Evolutionary conservation across 176 grass and related monocot species (phyloP), one percentile per base, ranked within the genome.

Genomic region (Musa troglodytarum): DNA sequence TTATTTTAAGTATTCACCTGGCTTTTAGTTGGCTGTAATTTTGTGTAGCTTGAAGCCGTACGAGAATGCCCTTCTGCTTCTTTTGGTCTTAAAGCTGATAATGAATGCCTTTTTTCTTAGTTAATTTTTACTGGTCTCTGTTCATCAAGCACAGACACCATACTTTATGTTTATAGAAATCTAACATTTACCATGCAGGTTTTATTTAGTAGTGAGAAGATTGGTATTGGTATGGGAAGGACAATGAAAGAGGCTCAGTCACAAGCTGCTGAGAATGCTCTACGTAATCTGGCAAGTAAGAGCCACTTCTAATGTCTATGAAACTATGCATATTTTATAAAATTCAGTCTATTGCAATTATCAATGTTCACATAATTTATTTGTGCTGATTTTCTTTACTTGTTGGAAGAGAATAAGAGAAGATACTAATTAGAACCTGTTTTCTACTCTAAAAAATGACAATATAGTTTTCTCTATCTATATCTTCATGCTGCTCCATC

Each of bases 251-350:
- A 94, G 78, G 95, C 95, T 29, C 86, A 94, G 85, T 53, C 85
- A 59, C 90, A 89, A 94, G 95, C 95, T 69, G 90, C 95, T 86
- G 95, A 94, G 72, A 89, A 94, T 76, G 90, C 90, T 49, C 90
- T 99, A 63, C 86, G 73, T 65, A 91, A 84, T 86, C 82, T 99
- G 72, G 86, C 89, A 53, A 87, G 95, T 93, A 82, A 91, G 90
- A 68, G 16, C 55, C 64, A 7, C 17, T 58, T 74, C 9, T 10
- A 57, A 20, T 2, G 29, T 59, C 11, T 49, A 2, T 28, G 14
- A 67, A 75, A 22, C 7, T 62, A 26, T 5, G 54, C 4, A 77
- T 55, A 57, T 65, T 65, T 14, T 52, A 12, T 1, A 49, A 53
- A 68, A 43, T 43, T 43, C 34, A 43, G 34, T 43, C 34, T 43